Percentiles rank a stretch among this genome's conserved stretches.
Evolutionary conservation across 495 filamentous ascomycete species (phyloP).

Genomic region (Filosporella fistucella): DNA sequence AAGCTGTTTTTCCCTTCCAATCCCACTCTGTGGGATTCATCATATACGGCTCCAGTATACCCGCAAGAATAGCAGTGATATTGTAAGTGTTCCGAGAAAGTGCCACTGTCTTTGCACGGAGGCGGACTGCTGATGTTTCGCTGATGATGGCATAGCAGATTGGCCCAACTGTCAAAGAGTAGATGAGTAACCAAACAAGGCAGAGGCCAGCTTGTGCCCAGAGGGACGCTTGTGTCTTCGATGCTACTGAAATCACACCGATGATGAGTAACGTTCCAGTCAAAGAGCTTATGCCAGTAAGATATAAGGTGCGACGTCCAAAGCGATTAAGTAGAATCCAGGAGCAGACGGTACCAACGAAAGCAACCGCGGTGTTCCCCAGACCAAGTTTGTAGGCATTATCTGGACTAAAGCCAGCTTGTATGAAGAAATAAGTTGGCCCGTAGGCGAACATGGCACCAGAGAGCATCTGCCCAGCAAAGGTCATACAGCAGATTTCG

Average conservation of each 20-base stretch:
- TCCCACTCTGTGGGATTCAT: conserved; percentile 64
- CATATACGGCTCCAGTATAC: conserved; percentile 68
- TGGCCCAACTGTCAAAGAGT: conserved; percentile 52
- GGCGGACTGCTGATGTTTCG: conserved; percentile 10
- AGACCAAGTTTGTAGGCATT: conserved; percentile 28
- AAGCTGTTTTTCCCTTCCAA: conserved; percentile 52
- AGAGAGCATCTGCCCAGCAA: conserved; percentile 66
- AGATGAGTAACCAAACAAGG: conserved; percentile 45
- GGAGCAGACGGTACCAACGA: conserved; percentile 35
- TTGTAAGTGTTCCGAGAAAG: conserved; percentile 46
- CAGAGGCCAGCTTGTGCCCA: conserved; percentile 31
- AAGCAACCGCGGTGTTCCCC: conserved; percentile 34
- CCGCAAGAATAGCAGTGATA: conserved; percentile 51
- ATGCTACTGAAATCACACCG: conserved; percentile 26
- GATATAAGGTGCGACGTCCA: conserved; percentile 39
- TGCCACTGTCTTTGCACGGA: conserved; percentile 6
- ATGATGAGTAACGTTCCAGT: conserved; percentile 31
- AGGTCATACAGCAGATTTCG: conserved; percentile 61
- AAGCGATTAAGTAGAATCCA: conserved; percentile 32
- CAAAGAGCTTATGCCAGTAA: conserved; percentile 32
- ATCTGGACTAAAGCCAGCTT: conserved; percentile 29
- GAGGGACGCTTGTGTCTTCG: conserved; percentile 4
- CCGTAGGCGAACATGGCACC: conserved; percentile 44
- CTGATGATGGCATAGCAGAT: conserved; percentile 37
- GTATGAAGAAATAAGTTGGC: conserved; percentile 34